Evolutionary conservation across 2,329 filamentous ascomycete species (phyloP), one percentile per base, ranked within the genome.

Genomic region (Endothia cerciana): DNA sequence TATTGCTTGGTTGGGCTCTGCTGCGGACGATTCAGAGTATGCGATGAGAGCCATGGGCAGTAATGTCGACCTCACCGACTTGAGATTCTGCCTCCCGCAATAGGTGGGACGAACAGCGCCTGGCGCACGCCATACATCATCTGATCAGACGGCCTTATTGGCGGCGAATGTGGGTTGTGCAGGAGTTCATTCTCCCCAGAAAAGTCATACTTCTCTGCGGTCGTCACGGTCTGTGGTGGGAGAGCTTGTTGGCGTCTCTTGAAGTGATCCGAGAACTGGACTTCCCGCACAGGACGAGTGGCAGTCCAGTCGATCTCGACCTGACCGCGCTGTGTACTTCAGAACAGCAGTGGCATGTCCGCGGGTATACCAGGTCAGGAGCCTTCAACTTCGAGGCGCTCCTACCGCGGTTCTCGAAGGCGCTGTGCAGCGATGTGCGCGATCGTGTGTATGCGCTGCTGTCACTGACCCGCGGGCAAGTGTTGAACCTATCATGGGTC

Each of bases 121-220:
- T 60, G 19, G 40, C 25, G 57, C 36, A 30, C 11, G 25, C 22
- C 22, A 33, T 45, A 43, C 22, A 17, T 4, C 30, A 43, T 36
- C 13, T 60, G 13, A 25, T 22, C 15, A 30, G 17, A 30, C 57
- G 57, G 13, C 19, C 57, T n/a, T 66, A 66, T 17, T 66, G 62
- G 30, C 40, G 36, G 13, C 55, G 65, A 22, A 61, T 66, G 17
- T 66, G 65, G 65, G 30, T 60, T 13, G 51, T 66, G 30, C 65
- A 66, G 38, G 65, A 66, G 49, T 41, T 66, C 22, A 49, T 63
- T 4, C 47, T 56, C 10, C 30, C 65, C 8, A 41, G 40, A 15
- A 41, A 60, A 8, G 36, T 60, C 15, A 25, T 45, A 0, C 36
- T 60, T 5, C 57, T 43, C 11, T 60, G 57, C 11, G 57, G 43